These are phyloP conservation scores for Erodium chrysanthum DNA, from an alignment of 441 rosid species.

Conservation along the genomic window DNA sequence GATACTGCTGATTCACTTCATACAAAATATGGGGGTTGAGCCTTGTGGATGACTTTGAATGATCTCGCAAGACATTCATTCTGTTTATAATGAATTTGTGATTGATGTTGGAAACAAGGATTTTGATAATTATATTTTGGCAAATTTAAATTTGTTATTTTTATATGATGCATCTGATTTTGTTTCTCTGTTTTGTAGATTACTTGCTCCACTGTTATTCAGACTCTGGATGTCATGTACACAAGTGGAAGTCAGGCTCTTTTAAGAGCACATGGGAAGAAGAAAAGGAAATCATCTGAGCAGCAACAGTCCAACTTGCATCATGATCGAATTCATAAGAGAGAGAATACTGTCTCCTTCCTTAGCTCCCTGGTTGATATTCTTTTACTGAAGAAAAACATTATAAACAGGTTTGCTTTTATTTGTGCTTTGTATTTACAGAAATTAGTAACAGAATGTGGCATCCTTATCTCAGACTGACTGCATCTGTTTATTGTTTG, in stretches of 20 bases:
- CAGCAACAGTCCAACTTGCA: conserved; percentile 25
- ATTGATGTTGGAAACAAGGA: not conserved
- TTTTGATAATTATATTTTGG: not conserved
- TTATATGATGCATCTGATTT: conserved; percentile 13
- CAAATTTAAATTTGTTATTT: not conserved
- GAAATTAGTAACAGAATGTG: not conserved
- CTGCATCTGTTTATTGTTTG: conserved; percentile 16
- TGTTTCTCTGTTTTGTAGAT: conserved; percentile 37
- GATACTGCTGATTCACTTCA: not conserved
- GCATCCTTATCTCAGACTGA: conserved; percentile 9
- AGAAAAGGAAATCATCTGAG: conserved; percentile 45
- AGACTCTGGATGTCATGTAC: conserved; percentile 41
- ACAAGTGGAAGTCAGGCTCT: conserved; percentile 28
- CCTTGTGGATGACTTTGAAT: not conserved
- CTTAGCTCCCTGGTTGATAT: conserved; percentile 75
- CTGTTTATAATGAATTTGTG: not conserved
- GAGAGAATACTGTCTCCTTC: conserved; percentile 40
- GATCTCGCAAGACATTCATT: not conserved
- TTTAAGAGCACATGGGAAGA: conserved; percentile 38
- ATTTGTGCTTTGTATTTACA: not conserved
- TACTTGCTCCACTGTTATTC: conserved; percentile 43
- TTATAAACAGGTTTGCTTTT: conserved; percentile 54
- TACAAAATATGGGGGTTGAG: not conserved
- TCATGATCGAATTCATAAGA: conserved; percentile 26
- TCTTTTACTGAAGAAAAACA: conserved; percentile 69